Conservation (phyloP, 129 eudicot species). For the Saussurea involucrata region DNA sequence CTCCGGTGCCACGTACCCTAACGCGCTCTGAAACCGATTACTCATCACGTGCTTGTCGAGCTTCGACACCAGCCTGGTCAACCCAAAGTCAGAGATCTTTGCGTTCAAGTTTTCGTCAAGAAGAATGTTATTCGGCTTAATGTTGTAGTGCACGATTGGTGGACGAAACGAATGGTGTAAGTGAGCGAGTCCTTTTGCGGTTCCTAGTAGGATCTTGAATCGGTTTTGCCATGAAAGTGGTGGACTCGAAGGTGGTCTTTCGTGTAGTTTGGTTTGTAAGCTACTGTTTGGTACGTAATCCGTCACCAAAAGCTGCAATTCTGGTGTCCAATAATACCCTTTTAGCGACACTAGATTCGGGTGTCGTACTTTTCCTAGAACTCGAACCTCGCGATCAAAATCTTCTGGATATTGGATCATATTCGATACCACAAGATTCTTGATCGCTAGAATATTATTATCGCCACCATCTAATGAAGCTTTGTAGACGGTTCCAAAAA, state of each 20-base stretch:
- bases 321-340: conserved; percentile 97
- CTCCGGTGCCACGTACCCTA: conserved; percentile 93
- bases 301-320: conserved; percentile 71
- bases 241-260: conserved; percentile 35
- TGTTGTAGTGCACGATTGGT: conserved; percentile 81
- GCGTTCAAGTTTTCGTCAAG: conserved; percentile 62
- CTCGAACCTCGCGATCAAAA: conserved; percentile 73
- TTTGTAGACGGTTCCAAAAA: conserved; percentile 77
- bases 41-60: conserved; percentile 66
- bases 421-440: conserved; percentile 63
- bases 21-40: conserved; percentile 69
- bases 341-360: conserved; percentile 61
- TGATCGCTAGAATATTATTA: conserved; percentile 45
- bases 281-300: conserved; percentile 70
- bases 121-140: conserved; percentile 83
- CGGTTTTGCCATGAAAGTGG: conserved; percentile 71
- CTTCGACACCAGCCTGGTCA: conserved; percentile 56
- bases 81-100: conserved; percentile 71
- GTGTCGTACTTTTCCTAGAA: conserved; percentile 69
- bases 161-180: conserved; percentile 86
- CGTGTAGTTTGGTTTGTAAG: conserved; percentile 67
- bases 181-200: conserved; percentile 86
- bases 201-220: conserved; percentile 70
- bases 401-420: conserved; percentile 76
- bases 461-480: conserved; percentile 38